These are phyloP conservation scores for Marsdenia floribunda DNA, from an alignment of 257 asterid genomes.

Conservation along the genomic window DNA sequence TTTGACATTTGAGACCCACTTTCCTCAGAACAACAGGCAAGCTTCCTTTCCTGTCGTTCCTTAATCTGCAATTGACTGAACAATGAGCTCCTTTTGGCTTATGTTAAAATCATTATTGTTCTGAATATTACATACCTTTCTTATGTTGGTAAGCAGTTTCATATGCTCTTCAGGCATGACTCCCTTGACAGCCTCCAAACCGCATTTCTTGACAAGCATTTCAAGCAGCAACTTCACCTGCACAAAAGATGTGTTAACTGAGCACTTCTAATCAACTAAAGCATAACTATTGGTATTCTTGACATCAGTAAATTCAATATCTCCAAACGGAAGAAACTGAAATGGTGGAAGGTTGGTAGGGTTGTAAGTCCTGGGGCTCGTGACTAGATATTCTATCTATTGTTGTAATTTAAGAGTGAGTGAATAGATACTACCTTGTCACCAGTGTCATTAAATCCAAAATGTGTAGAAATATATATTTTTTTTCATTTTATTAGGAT, in stretches of 20 bases:
- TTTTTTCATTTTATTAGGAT: not conserved
- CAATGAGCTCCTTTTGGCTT: not conserved
- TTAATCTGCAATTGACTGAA: constrained; percentile 52
- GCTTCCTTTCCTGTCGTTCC: constrained; percentile 69
- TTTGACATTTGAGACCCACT: constrained; percentile 51
- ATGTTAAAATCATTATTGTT: not conserved
- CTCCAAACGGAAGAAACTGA: too few relatives aligned
- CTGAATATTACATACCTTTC: constrained; percentile 54
- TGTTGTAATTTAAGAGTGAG: not conserved
- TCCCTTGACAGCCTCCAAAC: constrained; percentile 77
- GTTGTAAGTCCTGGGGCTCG: not conserved
- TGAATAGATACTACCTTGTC: not conserved
- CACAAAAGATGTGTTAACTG: not conserved
- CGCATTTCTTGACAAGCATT: constrained; percentile 95
- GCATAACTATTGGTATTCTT: not conserved
- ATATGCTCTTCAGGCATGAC: constrained; percentile 96
- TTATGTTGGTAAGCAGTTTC: constrained; percentile 86
- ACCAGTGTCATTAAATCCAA: not conserved
- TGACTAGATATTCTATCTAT: not conserved
- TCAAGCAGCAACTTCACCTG: constrained; percentile 85
- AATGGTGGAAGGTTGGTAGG: not conserved
- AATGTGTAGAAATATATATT: not conserved
- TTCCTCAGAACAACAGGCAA: constrained; percentile 44
- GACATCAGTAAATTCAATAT: not conserved
- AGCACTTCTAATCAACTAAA: not conserved